Base-by-base conservation (phyloP, 495 filamentous ascomycete species). In the Aspergillus steynii region DNA sequence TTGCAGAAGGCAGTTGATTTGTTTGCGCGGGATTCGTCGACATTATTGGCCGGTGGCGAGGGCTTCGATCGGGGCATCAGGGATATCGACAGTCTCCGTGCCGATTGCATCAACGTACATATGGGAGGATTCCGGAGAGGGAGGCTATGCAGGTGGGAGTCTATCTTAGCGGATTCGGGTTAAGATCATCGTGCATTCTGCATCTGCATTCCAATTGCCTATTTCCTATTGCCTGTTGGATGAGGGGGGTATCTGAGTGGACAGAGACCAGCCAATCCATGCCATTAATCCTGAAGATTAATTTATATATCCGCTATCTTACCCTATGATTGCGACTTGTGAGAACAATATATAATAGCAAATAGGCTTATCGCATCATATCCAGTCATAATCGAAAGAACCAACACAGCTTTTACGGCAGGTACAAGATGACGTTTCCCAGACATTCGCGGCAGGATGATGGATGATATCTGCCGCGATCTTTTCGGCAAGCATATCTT, bases 401-500 rank as follows among this genome's bases (percentile, higher is more conserved):
- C 37, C 37, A 42, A 12, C 9, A 15, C 10, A 10, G 14, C 3
- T 42, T 12, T 42, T 3, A 42, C 37, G 37, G 37, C 37, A 42
- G 4, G 9, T 1, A 4, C 37, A 42, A 14, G 12, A 1, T 2
- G 37, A 12, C 12, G 37, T 42, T 10, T 14, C 4, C 37, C 37
- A 42, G 37, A 14, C 37, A 42, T 42, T 12, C 9, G 5, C 6
- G 9, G 12, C 51, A 53, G 51, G 27, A 31, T 20, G n/a, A 45
- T 51, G 37, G 37, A 74, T 63, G n/a, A 88, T 85, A 58, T 80
- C 75, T 27, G 77, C 73, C 1, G 83, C 83, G 65, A 88, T 85
- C 72, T 87, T 88, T 72, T 88, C 84, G 6, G 84, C 85, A 4
- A 88, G 70, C 73, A 79, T 81, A 69, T 83, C 74, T 80, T 42